Evolutionary conservation across 306 rosid species (phyloP).

Genomic region (Castanea mollissima): DNA sequence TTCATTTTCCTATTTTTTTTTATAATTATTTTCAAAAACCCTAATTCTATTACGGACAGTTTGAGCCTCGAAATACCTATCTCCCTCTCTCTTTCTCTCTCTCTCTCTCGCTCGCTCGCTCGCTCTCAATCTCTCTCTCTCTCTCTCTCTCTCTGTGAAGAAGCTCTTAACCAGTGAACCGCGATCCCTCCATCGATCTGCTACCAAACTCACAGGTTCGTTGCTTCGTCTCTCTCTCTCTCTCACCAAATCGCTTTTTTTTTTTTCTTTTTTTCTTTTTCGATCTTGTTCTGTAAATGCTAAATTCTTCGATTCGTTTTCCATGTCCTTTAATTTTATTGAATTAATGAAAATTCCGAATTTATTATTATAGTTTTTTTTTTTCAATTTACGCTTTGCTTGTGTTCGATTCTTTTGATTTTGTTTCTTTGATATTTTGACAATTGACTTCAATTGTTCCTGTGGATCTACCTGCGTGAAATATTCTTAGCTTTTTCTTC

Average conservation of each 20-base stretch:
- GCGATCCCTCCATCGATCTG: slow-evolving; percentile 25
- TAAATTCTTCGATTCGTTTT: slow-evolving; percentile 15
- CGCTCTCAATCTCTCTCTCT: slow-evolving; percentile 3
- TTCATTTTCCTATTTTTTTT: no score
- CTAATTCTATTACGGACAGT: slow-evolving; percentile 54
- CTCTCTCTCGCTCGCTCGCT: slow-evolving; percentile 1
- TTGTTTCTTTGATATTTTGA: background rate
- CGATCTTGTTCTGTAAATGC: background rate
- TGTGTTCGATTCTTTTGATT: background rate
- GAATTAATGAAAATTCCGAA: background rate
- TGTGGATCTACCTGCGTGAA: background rate
- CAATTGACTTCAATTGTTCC: background rate
- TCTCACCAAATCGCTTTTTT: no score
- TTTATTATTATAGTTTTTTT: no score
- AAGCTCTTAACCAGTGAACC: slow-evolving; percentile 25
- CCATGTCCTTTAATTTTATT: background rate
- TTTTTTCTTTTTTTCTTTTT: background rate
- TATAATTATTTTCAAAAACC: slow-evolving; percentile 41
- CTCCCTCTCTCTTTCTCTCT: slow-evolving; percentile 17
- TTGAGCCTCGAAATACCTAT: slow-evolving; percentile 57
- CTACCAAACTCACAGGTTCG: slow-evolving; percentile 37
- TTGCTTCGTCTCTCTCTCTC: background rate
- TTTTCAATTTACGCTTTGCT: background rate
- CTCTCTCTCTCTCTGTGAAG: slow-evolving; percentile 11
- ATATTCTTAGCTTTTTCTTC: background rate